Evolutionary conservation across 768 basidiomycete species (phyloP).

Genomic region (Leccinum truebloodii): DNA sequence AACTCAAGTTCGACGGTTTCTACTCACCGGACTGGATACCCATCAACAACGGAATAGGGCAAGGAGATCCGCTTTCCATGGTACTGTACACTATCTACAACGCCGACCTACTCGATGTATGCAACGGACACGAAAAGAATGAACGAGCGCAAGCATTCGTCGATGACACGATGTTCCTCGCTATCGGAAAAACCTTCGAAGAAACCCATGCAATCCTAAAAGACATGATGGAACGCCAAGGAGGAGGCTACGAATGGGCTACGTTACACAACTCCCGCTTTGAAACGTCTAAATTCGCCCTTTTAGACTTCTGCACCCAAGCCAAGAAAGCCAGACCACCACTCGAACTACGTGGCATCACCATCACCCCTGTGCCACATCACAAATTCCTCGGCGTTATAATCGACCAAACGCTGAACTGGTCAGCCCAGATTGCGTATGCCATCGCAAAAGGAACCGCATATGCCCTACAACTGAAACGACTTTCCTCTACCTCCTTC

Average conservation of each 20-base stretch:
- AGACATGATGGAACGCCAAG: not conserved
- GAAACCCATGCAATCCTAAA: not conserved
- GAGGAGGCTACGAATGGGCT: not conserved
- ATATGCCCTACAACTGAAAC: not conserved
- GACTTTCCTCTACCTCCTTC: not conserved
- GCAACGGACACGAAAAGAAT: not conserved
- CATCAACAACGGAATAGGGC: no score
- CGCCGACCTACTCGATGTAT: not conserved
- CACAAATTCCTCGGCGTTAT: conserved; percentile 3
- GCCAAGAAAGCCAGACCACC: not conserved
- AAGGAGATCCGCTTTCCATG: no score
- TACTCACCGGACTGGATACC: not conserved
- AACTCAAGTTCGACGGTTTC: not conserved
- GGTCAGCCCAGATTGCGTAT: not conserved
- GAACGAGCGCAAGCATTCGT: not conserved
- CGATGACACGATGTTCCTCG: not conserved
- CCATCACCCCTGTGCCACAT: not conserved
- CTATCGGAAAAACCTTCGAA: not conserved
- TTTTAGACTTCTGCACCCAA: not conserved
- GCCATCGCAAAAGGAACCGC: not conserved
- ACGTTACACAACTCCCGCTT: not conserved
- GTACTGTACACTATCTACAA: not conserved
- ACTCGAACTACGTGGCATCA: not conserved
- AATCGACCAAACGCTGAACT: not conserved
- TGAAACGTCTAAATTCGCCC: not conserved